Percentiles rank a stretch among this genome's conserved stretches.
These are phyloP conservation scores for Pelargonium citronellum DNA, from an alignment of 441 rosid species.

Conservation along the genomic window DNA sequence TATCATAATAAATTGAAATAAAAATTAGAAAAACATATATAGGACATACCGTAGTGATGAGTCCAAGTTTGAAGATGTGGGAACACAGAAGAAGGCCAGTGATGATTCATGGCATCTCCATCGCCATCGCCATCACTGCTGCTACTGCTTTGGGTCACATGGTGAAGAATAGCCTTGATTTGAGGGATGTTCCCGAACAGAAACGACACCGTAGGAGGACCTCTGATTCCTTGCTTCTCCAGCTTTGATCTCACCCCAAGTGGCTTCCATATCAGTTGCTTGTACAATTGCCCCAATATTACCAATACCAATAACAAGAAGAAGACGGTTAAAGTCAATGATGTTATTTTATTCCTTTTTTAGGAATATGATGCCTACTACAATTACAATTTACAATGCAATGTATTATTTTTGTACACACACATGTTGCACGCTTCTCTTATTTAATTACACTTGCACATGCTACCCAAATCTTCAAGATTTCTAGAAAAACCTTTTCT, in stretches of 20 bases:
- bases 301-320: too few species aligned
- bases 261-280: slow-evolving; percentile 21
- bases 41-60: slow-evolving; percentile 31
- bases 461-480: too few species aligned
- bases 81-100: slow-evolving; percentile 34
- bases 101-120: slow-evolving; percentile 23
- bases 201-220: slow-evolving; percentile 36
- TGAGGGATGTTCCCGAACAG: slow-evolving; percentile 37
- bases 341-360: too few species aligned
- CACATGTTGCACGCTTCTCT: too few species aligned
- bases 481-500: too few species aligned
- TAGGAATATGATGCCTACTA: too few species aligned
- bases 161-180: slow-evolving; percentile 24
- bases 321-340: too few species aligned
- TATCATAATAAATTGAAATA: slow-evolving; percentile 34
- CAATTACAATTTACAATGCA: too few species aligned
- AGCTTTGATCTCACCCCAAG: slow-evolving; percentile 24
- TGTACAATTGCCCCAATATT: neutral
- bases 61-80: slow-evolving; percentile 32
- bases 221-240: slow-evolving; percentile 37
- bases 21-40: neutral
- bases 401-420: too few species aligned
- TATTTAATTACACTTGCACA: too few species aligned
- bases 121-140: too few species aligned
- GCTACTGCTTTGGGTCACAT: neutral